A percentile compares a stretch with the other conserved stretches of the same genome.
phyloP scores from a whole-genome alignment of 306 rosid species.

The Rubus parviflorus region DNA sequence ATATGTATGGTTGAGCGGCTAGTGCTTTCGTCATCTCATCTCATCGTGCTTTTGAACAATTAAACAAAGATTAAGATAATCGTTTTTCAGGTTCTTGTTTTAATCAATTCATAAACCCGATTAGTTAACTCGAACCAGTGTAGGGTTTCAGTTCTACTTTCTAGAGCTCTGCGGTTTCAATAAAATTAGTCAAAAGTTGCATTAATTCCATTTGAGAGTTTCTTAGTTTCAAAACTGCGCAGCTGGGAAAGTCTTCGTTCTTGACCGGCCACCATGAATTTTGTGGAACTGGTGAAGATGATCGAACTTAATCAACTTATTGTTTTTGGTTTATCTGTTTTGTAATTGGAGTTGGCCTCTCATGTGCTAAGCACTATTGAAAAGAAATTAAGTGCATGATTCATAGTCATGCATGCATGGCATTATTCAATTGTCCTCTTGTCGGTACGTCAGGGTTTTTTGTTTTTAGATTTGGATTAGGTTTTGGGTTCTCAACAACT shows the following conservation, averaged over 20 bases:
- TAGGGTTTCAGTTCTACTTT: constrained; percentile 6
- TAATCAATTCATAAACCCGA: constrained; percentile 19
- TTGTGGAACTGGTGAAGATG: background rate
- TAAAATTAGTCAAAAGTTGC: constrained; percentile 27
- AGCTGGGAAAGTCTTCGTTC: background rate
- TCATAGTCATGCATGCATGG: background rate
- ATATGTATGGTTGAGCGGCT: constrained; percentile 35
- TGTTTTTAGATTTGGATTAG: background rate
- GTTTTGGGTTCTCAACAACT: background rate
- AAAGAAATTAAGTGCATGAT: background rate
- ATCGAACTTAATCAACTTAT: no score
- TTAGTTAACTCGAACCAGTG: constrained; percentile 24
- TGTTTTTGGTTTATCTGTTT: constrained; percentile 1
- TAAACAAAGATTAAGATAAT: constrained; percentile 20
- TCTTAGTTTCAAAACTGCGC: background rate
- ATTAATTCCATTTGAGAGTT: constrained; percentile 20
- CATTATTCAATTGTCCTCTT: background rate
- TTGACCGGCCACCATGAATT: background rate
- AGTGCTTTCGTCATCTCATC: constrained; percentile 51
- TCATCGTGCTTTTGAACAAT: constrained; percentile 7
- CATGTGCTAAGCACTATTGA: background rate
- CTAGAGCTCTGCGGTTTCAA: constrained; percentile 24
- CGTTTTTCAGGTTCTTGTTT: background rate
- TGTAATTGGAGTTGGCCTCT: background rate
- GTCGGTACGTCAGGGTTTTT: background rate